These are phyloP conservation scores for Saturnispora galanensis DNA, from an alignment of 805 yeast genomes.

Conservation along the genomic window DNA sequence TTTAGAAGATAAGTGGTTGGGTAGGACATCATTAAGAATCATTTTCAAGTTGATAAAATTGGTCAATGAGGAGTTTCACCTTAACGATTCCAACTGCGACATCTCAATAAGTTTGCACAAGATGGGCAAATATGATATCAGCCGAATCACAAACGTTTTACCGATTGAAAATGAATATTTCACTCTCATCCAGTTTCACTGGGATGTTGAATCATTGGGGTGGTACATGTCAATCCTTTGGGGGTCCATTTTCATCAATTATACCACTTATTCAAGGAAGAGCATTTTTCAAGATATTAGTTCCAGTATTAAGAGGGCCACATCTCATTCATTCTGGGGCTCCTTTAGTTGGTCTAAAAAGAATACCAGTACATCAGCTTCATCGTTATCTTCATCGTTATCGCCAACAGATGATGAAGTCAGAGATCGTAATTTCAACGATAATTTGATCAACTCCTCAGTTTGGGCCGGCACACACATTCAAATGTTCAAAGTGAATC, in stretches of 20 bases:
- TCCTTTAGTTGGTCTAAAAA: conserved; percentile 18
- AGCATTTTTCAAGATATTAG: conserved; percentile 28
- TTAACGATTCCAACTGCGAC: conserved; percentile 14
- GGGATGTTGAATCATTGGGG: conserved; percentile 58
- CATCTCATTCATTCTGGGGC: conserved; percentile 26
- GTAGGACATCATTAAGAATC: conserved; percentile 32
- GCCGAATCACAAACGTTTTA: conserved; percentile 9
- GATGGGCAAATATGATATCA: conserved; percentile 31
- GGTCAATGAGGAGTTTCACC: conserved; percentile 1
- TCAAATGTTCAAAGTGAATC: conserved; percentile 31
- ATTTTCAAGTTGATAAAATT: conserved; percentile 2
- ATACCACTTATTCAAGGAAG: conserved; percentile 27
- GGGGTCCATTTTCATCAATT: conserved; percentile 40
- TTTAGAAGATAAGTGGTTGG: conserved; percentile 46
- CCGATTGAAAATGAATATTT: conserved; percentile 32
- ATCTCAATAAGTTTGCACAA: conserved; percentile 28
- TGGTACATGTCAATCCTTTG: conserved; percentile 68
- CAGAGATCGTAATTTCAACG: conserved; percentile 7
- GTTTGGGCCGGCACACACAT: conserved; percentile 39
- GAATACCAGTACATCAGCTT: conserved; percentile 1
- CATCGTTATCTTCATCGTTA: not conserved
- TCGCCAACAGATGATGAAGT: conserved; percentile 4
- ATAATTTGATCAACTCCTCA: conserved; percentile 21
- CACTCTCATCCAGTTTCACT: conserved; percentile 42
- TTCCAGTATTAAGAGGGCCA: conserved; percentile 25